Evolutionary conservation across 305 asterid species (phyloP), one percentile per base, ranked within the genome.

Genomic region (Lippia alba): DNA sequence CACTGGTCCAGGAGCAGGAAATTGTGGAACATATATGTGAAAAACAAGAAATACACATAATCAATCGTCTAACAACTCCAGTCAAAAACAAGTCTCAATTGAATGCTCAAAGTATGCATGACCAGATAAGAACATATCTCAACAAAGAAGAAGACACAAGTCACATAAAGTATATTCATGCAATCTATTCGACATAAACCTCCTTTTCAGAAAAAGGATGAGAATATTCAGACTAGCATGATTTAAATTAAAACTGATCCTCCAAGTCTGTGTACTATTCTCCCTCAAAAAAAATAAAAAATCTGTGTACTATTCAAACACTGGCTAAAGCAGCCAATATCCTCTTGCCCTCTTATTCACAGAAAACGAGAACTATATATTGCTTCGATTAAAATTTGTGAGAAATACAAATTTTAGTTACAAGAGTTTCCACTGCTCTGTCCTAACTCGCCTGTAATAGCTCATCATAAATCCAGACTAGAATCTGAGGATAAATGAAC

Each of bases 331-430:
- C 5, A 16, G 15, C 5, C 17, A 49, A 3, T 19, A 32, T 6
- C n/a, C 32, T 5, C 19, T 33, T 30, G 64, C 32, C 15, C 14
- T 60, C 50, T 51, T 53, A 39, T 59, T 51, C 48, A 20, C 7
- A 4, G 36, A 18, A 24, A 60, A 50, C 4, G 36, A 34, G 45
- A 56, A 56, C 19, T 3, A 2, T 33, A 51, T 46, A 50, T 30
- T 62, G 64, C 56, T 61, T 24, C 0, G 8, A 55, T 19, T 59
- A 40, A 53, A 18, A 54, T 39, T 40, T 54, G 63, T 36, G 62
- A 41, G 49, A 62, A 24, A 30, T 16, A 51, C 30, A n/a, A 62
- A 18, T 19, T 56, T 49, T 46, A 16, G 4, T 2, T 20, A 64
- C 17, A 18, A 8, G 32, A 49, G 14, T 24, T 61, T 30, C 30